phyloP scores from a whole-genome alignment of 441 rosid species.

The Biscutella laevigata region DNA sequence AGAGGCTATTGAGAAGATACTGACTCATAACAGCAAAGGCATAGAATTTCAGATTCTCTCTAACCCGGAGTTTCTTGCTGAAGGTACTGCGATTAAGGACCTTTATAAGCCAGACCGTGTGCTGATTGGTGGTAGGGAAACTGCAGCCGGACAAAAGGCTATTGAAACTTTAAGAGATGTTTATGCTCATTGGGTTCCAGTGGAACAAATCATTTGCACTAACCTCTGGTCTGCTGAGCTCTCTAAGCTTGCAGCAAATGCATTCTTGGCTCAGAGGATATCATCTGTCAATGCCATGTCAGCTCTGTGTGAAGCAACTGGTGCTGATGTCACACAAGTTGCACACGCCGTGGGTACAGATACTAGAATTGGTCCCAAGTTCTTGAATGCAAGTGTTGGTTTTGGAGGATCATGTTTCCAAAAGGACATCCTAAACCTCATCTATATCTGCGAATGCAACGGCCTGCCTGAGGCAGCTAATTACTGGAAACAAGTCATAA shows the following conservation, averaged over 20 bases:
- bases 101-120: constrained; percentile 50
- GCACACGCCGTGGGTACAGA: constrained; percentile 50
- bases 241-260: constrained; percentile 59
- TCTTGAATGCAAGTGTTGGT: constrained; percentile 56
- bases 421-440: constrained; percentile 50
- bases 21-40: constrained; percentile 57
- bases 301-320: constrained; percentile 60
- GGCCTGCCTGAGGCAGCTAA: constrained; percentile 55
- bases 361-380: constrained; percentile 51
- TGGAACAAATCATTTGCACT: constrained; percentile 43
- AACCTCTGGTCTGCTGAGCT: constrained; percentile 69
- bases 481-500: constrained; percentile 63
- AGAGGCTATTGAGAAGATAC: constrained; percentile 57
- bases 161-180: constrained; percentile 43
- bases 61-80: constrained; percentile 64
- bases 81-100: constrained; percentile 56
- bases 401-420: constrained; percentile 72
- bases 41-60: constrained; percentile 53
- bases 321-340: constrained; percentile 49
- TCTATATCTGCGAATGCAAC: constrained; percentile 58
- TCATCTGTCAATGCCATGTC: constrained; percentile 64
- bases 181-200: constrained; percentile 61
- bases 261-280: constrained; percentile 58
- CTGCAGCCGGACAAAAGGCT: constrained; percentile 44
- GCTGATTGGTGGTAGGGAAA: constrained; percentile 59